Base-by-base conservation (phyloP, 2,329 filamentous ascomycete species). In the Colletotrichum aenigma region DNA sequence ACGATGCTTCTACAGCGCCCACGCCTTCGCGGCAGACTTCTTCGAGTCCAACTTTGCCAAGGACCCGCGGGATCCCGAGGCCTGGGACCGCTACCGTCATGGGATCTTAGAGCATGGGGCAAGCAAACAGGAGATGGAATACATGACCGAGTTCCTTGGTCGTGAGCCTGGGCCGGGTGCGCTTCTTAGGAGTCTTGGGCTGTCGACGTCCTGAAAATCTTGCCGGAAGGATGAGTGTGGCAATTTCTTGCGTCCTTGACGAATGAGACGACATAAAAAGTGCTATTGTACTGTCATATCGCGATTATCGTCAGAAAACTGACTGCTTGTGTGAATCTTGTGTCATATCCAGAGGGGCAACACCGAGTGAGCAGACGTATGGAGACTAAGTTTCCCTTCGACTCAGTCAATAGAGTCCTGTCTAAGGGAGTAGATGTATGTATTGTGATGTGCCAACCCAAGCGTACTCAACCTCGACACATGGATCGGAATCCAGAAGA, bases 101-200 rank as follows among this genome's bases (percentile, higher is more conserved):
- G 76, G 62, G 0, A 71, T 82, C 6, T 73, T 81, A 10, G 75
- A 79, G 68, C 61, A 67, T 30, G 80, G 80, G 3, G 80, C 77
- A 0, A 80, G 80, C 55, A 76, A 74, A 13, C 71, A 81, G 43
- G 78, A 77, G 65, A 70, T 79, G 28, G 65, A 74, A 10, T 76
- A 81, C 60, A 65, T 82, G 76, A 76, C 76, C 28, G 74, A 77
- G 10, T 81, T 80, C 38, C 67, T 82, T 7, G 79, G 81, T 4
- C 77, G 74, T 7, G 26, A 76, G 2, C 79, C 81, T 0, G 78
- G 71, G 12, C 66, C 71, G 7, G 77, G 75, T 18, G 74, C 74
- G 4, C 16, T 76, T 21, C 7, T 74, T 15, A 26, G 60, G 21
- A 75, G 74, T 24, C 71, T 76, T 32, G 52, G 71, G 21, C 36